Conservation (phyloP, 2,329 filamentous ascomycete genomes). For the Dactylonectria estremocensis region DNA sequence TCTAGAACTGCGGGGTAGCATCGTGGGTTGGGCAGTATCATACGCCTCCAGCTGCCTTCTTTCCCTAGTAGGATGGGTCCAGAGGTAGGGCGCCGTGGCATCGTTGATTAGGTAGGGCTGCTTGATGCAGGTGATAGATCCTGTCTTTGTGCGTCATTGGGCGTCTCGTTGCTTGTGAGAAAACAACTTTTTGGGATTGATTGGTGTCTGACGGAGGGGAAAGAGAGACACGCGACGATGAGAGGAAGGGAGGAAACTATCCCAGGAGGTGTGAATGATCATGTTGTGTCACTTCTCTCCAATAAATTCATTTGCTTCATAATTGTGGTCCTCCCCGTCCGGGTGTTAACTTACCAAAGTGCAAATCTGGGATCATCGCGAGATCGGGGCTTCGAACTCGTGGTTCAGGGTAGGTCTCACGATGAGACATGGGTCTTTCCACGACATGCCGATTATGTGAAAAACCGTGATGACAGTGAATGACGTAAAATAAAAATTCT, state of each 20-base stretch:
- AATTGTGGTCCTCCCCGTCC: not conserved
- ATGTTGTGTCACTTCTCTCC: not conserved
- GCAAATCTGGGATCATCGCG: not conserved
- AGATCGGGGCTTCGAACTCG: not conserved
- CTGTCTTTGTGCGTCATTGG: not conserved
- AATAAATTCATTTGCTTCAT: not conserved
- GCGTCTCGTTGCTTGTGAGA: not conserved
- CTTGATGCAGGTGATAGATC: not conserved
- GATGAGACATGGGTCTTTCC: not conserved
- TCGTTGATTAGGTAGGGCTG: not conserved
- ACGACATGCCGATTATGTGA: too few relatives aligned
- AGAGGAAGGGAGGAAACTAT: too few relatives aligned
- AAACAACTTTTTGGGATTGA: not conserved
- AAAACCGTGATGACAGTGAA: too few relatives aligned
- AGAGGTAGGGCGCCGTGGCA: too few relatives aligned
- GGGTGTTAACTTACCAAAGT: too few relatives aligned
- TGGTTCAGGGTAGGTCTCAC: conserved; percentile 2
- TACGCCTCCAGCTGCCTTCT: not conserved
- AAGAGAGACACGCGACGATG: too few relatives aligned
- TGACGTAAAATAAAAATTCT: too few relatives aligned
- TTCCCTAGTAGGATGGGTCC: not conserved
- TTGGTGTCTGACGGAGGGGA: too few relatives aligned
- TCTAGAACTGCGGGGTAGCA: not conserved
- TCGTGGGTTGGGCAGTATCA: too few relatives aligned
- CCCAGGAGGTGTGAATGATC: too few relatives aligned